Percentiles rank a stretch among this genome's conserved stretches.
Evolutionary conservation across 164 flowering plant genomes (phyloP).

Genomic region (Vitis vinifera): DNA sequence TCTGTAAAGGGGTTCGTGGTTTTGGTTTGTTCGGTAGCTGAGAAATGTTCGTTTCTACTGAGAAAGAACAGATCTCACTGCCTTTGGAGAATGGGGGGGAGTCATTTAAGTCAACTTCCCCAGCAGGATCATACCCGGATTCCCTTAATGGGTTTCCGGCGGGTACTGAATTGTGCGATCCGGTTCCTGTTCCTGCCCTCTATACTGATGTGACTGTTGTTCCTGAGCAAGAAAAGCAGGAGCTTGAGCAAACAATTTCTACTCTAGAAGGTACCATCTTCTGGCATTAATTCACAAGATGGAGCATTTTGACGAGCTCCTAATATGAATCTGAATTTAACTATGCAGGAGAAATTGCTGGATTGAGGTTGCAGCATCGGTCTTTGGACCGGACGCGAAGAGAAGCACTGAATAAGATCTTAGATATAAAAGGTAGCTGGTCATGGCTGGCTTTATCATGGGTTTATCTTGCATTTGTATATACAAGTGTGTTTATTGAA

Average conservation of each 20-base stretch:
- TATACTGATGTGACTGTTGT: conserved; percentile 56
- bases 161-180: conserved; percentile 32
- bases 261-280: conserved; percentile 51
- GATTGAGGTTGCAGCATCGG: conserved; percentile 46
- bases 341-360: conserved; percentile 51
- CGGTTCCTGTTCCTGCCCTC: conserved; percentile 23
- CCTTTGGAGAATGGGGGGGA: conserved; percentile 23
- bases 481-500: not conserved
- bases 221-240: conserved; percentile 61
- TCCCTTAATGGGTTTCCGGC: conserved; percentile 27
- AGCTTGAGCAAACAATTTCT: conserved; percentile 42
- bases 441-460: not conserved
- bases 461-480: not conserved
- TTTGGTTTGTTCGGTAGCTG: conserved; percentile 5
- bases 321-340: conserved; percentile 1
- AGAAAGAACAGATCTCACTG: conserved; percentile 33
- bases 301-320: not conserved
- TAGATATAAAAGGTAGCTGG: conserved; percentile 67
- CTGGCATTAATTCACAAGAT: not conserved
- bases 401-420: conserved; percentile 59
- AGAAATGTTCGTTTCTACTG: conserved; percentile 33
- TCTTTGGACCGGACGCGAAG: conserved; percentile 50
- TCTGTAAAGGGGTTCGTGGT: conserved; percentile 1
- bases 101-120: conserved; percentile 23
- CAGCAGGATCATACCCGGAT: conserved; percentile 30